Evolutionary conservation across 2,329 filamentous ascomycete genomes (phyloP).

Genomic region (Stemphylium lycopersici): DNA sequence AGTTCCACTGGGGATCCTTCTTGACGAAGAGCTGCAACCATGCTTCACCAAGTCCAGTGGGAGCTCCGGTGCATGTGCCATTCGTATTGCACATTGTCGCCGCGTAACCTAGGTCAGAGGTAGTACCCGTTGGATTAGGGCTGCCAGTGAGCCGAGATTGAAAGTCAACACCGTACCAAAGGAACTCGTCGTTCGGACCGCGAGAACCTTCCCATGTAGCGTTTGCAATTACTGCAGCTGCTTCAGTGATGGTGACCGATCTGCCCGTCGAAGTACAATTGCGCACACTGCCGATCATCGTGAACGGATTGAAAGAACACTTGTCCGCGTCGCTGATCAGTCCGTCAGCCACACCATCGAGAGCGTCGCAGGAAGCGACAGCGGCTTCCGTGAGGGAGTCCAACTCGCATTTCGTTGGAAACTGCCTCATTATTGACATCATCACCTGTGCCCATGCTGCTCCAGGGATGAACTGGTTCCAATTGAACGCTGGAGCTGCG

Average conservation of each 20-base stretch:
- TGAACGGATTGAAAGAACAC: slow-evolving; percentile 32
- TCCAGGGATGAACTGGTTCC: slow-evolving; percentile 12
- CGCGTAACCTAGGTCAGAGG: slow-evolving; percentile 6
- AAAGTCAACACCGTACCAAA: slow-evolving; percentile 21
- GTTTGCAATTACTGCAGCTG: slow-evolving; percentile 22
- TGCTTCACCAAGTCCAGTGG: background rate
- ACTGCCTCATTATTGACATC: slow-evolving; percentile 25
- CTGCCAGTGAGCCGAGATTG: slow-evolving; percentile 16
- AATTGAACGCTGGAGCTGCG: slow-evolving; percentile 34
- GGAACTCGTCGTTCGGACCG: slow-evolving; percentile 17
- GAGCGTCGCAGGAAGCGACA: slow-evolving; percentile 29
- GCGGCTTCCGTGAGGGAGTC: slow-evolving; percentile 24
- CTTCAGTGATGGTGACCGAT: slow-evolving; percentile 5
- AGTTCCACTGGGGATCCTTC: slow-evolving; percentile 16
- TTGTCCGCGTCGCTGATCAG: slow-evolving; percentile 27
- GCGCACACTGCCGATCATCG: slow-evolving; percentile 16
- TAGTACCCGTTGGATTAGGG: background rate
- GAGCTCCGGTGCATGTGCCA: slow-evolving; percentile 11
- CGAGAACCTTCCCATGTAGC: slow-evolving; percentile 23
- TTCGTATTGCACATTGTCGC: slow-evolving; percentile 15
- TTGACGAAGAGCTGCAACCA: slow-evolving; percentile 19
- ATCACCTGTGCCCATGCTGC: slow-evolving; percentile 26
- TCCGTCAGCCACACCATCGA: slow-evolving; percentile 33
- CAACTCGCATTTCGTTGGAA: slow-evolving; percentile 30
- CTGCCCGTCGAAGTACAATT: slow-evolving; percentile 13